Conservation (phyloP, 495 filamentous ascomycete genomes). For the Hapsidospora chrysogenum region DNA sequence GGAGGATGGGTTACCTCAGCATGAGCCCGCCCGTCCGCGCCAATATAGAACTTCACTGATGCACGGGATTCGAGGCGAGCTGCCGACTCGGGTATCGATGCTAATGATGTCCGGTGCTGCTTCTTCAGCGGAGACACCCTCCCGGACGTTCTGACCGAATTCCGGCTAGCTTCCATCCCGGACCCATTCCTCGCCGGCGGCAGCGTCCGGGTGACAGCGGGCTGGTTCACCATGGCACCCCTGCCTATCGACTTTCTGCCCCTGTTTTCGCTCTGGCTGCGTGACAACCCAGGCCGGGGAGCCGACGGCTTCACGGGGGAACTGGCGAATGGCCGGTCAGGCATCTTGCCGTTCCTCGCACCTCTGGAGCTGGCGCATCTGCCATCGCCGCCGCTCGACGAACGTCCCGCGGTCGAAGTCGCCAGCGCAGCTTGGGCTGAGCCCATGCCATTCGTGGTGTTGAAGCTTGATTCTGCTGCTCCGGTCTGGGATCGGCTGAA, state of each 20-base stretch:
- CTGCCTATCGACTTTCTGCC: slow-evolving; percentile 18
- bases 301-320: slow-evolving; percentile 30
- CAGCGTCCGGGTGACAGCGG: slow-evolving; percentile 11
- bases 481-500: slow-evolving; percentile 29
- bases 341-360: slow-evolving; percentile 12
- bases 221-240: slow-evolving; percentile 17
- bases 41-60: slow-evolving; percentile 52
- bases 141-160: slow-evolving; percentile 15
- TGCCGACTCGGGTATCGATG: slow-evolving; percentile 32
- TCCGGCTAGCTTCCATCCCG: slow-evolving; percentile 3
- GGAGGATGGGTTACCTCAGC: slow-evolving; percentile 43
- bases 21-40: slow-evolving; percentile 51
- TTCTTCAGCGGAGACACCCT: slow-evolving; percentile 34
- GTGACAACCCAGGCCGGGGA: slow-evolving; percentile 36
- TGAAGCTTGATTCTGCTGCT: slow-evolving; percentile 20
- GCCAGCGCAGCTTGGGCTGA: too few species aligned
- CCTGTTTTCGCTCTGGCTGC: slow-evolving; percentile 40
- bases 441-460: slow-evolving; percentile 14
- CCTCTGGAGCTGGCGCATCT: slow-evolving; percentile 19
- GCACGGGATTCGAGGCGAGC: slow-evolving; percentile 26
- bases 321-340: slow-evolving; percentile 28
- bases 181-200: slow-evolving; percentile 8
- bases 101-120: slow-evolving; percentile 26
- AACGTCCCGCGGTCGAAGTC: too few species aligned
- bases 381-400: too few species aligned